Base-by-base conservation (phyloP, 140 eudicot genomes). In the Anethum foeniculum region DNA sequence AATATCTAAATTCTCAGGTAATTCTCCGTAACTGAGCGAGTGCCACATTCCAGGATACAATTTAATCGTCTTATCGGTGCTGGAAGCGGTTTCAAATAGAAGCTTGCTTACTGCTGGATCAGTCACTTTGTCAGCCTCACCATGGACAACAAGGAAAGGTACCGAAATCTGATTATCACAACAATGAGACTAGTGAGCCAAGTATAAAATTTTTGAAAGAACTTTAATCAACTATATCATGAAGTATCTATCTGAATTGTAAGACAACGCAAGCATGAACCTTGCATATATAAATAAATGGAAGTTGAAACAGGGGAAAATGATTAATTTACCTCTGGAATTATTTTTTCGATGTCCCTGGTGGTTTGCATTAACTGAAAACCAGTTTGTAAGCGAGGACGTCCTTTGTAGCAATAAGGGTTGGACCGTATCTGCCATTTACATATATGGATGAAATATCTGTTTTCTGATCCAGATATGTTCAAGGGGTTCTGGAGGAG, bases 31-130 rank as follows among this genome's bases (percentile, higher is more conserved):
- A 19, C 90, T 83, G 58, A 95, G 90, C 18, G 96, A 79, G 56
- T 95, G 99, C 97, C 97, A 94, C 97, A 92, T 90, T 74, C 88
- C 97, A 0, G 91, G 91, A 75, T 92, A 95, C 84, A 92, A 79
- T 80, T 90, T 92, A 79, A 92, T 73, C 0, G 93, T 89, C 87
- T 92, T 95, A 64, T 92, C 96, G 3, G 47, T 48, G 80, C 97
- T 86, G 11, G 89, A 75, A 25, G 97, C 91, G 0, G 88, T 60
- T 44, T 95, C 97, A 34, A 83, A 82, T 75, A 95, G 49, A 18
- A 86, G 86, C 77, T 89, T 92, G 88, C 97, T 95, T 12, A 92
- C 91, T 0, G 87, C 73, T 34, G 97, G 97, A 77, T 95, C 97
- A 0, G 97, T 92, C 80, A 95, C 97, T 60, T 84, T 89, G 79